phyloP scores from a whole-genome alignment of 2,329 filamentous ascomycete genomes.

The Fusarium goolgardi region DNA sequence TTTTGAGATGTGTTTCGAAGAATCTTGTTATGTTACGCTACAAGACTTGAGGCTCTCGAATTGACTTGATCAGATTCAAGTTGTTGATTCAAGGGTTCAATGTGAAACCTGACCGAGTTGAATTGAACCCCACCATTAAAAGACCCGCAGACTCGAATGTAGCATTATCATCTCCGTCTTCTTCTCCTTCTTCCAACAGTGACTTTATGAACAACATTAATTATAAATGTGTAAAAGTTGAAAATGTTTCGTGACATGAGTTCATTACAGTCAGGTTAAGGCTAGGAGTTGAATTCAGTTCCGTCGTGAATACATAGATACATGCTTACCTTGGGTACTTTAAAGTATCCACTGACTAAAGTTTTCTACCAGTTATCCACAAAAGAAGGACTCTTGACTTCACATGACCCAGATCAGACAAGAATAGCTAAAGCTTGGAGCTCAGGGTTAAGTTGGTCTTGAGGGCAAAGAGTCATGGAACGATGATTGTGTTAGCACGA shows the following conservation, averaged over 20 bases:
- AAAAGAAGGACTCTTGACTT: background rate
- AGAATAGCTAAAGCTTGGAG: background rate
- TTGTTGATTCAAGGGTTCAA: slow-evolving; percentile 6
- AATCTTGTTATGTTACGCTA: slow-evolving; percentile 1
- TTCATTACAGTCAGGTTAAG: background rate
- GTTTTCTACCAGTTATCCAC: background rate
- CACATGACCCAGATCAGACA: background rate
- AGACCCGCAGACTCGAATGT: slow-evolving; percentile 13
- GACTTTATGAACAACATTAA: background rate
- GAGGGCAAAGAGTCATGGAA: background rate
- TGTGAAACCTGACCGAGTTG: slow-evolving; percentile 13
- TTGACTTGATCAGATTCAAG: background rate
- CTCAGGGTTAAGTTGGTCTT: background rate
- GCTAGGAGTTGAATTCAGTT: background rate
- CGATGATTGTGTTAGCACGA: slow-evolving; percentile 1
- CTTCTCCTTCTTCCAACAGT: background rate
- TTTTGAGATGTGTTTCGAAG: slow-evolving; percentile 3
- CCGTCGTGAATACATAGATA: background rate
- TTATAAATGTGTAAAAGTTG: too few species aligned
- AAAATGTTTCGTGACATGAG: background rate
- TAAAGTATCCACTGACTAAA: background rate
- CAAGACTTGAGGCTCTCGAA: background rate
- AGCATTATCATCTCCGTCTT: background rate
- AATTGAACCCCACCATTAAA: slow-evolving; percentile 15
- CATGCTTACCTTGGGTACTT: background rate